These are phyloP conservation scores for Nicotiana knightiana DNA, from an alignment of 257 asterid species.

Conservation along the genomic window DNA sequence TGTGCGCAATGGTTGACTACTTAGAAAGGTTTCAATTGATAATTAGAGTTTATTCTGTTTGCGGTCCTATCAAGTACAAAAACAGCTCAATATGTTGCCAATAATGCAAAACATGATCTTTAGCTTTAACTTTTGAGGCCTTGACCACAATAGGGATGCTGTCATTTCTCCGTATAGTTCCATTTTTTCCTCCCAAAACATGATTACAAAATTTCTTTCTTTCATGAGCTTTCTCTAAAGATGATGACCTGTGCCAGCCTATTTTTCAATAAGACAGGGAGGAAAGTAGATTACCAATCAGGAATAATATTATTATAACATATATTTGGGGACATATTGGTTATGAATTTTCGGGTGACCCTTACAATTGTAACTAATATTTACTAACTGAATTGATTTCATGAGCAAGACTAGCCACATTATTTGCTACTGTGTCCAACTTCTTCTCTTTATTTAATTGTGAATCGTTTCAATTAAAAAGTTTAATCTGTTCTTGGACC, in stretches of 20 bases:
- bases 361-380: no score
- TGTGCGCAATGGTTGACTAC: constrained; percentile 24
- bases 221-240: constrained; percentile 22
- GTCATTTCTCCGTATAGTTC: constrained; percentile 6
- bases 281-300: background rate
- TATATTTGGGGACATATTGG: no score
- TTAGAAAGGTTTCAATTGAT: constrained; percentile 13
- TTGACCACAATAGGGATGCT: constrained; percentile 19
- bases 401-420: no score
- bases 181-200: constrained; percentile 11
- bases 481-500: no score
- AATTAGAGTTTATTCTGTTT: constrained; percentile 9
- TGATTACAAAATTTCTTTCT: constrained; percentile 12
- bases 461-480: no score
- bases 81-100: constrained; percentile 23
- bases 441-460: no score
- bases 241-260: constrained; percentile 14
- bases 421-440: no score
- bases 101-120: constrained; percentile 14
- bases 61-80: constrained; percentile 19
- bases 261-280: constrained; percentile 3
- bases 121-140: constrained; percentile 8
- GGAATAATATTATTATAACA: background rate
- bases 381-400: no score
- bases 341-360: no score